Evolutionary conservation across 2,329 filamentous ascomycete genomes (phyloP), one percentile per base, ranked within the genome.

Genomic region (Didymellaceae sp.): DNA sequence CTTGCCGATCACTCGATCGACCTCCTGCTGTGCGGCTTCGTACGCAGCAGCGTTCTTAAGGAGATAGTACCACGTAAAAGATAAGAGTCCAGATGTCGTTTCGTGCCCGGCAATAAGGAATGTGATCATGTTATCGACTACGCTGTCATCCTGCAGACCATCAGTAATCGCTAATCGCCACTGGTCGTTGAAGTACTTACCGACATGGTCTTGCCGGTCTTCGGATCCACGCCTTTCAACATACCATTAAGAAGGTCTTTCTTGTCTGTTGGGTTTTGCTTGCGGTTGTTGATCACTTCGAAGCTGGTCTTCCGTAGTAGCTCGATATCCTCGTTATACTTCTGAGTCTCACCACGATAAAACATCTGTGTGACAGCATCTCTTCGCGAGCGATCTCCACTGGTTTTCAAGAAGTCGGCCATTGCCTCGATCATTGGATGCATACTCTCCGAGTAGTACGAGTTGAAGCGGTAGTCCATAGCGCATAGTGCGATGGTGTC

Each of bases 121-220:
- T 2, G 82, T 81, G 44, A 88, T 82, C 58, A 90, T 84, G 66
- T 90, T 86, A 68, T 88, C 84, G 38, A 87, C 78, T 39, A 88
- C 80, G 52, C 83, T 82, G 8, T 81, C 80, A 4, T 88, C 81
- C 4, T 63, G n/a, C 7, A 7, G 1, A 31, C 6, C 5, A 7
- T 62, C 17, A 62, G 31, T 20, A n/a, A n/a, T n/a, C n/a, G n/a
- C n/a, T n/a, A n/a, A n/a, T n/a, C n/a, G n/a, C n/a, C n/a, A n/a
- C 10, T 28, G 1, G 26, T 13, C 26, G n/a, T n/a, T n/a, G n/a
- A 14, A 13, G 4, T 14, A 47, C 59, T 48, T 17, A 61, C 61
- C 9, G 74, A 79, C 57, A 90, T 75, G 2, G 72, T 72, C 51
- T 79, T 75, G 21, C 83, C 84, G 0, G 86, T 88, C 62, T 86